Evolutionary conservation across 495 filamentous ascomycete genomes (phyloP).

Genomic region (Penicillium antarcticum): DNA sequence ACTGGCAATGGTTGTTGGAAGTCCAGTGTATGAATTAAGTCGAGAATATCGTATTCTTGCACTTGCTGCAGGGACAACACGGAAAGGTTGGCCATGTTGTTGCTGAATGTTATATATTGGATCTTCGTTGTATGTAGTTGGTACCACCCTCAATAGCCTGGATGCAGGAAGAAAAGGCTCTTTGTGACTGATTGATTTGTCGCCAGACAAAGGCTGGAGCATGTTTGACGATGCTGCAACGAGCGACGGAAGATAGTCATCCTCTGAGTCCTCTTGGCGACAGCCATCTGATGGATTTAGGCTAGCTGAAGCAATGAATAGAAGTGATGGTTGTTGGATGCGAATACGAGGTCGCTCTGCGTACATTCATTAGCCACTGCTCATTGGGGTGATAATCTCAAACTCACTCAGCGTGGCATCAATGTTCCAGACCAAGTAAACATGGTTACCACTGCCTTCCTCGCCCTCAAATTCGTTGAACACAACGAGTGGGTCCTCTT

Average conservation of each 20-base stretch:
- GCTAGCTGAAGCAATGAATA: slow-evolving; percentile 72
- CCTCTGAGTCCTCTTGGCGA: slow-evolving; percentile 44
- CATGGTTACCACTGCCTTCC: slow-evolving; percentile 52
- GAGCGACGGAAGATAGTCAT: slow-evolving; percentile 75
- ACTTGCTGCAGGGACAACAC: slow-evolving; percentile 77
- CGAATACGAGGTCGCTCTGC: slow-evolving; percentile 68
- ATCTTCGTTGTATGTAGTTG: slow-evolving; percentile 55
- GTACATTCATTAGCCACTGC: slow-evolving; percentile 13
- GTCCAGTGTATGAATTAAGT: slow-evolving; percentile 59
- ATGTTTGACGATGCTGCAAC: slow-evolving; percentile 77
- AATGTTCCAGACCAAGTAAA: slow-evolving; percentile 78
- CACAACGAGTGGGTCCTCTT: slow-evolving; percentile 60
- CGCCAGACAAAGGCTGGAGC: slow-evolving; percentile 69
- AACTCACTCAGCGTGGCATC: slow-evolving; percentile 65
- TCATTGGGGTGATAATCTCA: neutral
- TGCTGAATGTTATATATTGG: slow-evolving; percentile 63
- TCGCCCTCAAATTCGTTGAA: slow-evolving; percentile 53
- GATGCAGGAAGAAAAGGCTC: slow-evolving; percentile 75
- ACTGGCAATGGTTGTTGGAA: slow-evolving; percentile 70
- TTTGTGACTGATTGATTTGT: slow-evolving; percentile 62
- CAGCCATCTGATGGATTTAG: slow-evolving; percentile 55
- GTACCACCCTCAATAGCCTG: slow-evolving; percentile 73
- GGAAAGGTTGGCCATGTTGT: slow-evolving; percentile 59
- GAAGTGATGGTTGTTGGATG: slow-evolving; percentile 71
- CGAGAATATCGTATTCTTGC: slow-evolving; percentile 79